Evolutionary conservation across 2,329 filamentous ascomycete genomes (phyloP).

Genomic region (Cercospora sesami): DNA sequence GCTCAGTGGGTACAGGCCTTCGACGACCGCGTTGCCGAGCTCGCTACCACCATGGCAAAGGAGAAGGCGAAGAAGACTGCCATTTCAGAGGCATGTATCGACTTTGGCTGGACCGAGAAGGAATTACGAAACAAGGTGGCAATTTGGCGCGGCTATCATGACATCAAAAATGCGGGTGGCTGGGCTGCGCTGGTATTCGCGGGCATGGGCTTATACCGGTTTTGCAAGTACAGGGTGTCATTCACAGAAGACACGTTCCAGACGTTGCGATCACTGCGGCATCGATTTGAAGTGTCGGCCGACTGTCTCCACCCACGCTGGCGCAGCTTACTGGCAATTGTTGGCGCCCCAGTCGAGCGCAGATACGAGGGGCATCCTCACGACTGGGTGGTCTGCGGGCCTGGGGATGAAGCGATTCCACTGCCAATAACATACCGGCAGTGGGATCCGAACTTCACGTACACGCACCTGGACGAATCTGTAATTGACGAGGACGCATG

Average conservation of each 20-base stretch:
- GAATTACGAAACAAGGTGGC: conserved; percentile 56
- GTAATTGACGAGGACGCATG: conserved; percentile 52
- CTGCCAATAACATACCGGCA: conserved; percentile 51
- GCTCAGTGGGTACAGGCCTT: conserved; percentile 59
- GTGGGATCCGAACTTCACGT: conserved; percentile 51
- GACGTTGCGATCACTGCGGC: conserved; percentile 47
- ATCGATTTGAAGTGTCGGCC: conserved; percentile 45
- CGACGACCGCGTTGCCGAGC: conserved; percentile 51
- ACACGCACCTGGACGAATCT: conserved; percentile 53
- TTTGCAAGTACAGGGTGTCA: conserved; percentile 60
- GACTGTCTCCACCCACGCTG: conserved; percentile 43
- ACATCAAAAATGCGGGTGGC: conserved; percentile 58
- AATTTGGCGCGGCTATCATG: conserved; percentile 60
- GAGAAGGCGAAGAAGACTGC: conserved; percentile 54
- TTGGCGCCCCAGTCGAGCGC: conserved; percentile 46
- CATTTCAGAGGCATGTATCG: conserved; percentile 55
- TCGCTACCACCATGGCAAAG: conserved; percentile 35
- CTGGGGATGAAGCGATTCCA: conserved; percentile 47
- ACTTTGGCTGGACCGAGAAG: conserved; percentile 59
- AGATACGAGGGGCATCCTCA: conserved; percentile 53
- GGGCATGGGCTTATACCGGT: conserved; percentile 59
- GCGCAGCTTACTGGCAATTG: conserved; percentile 52
- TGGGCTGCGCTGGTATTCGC: conserved; percentile 59
- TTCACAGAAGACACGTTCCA: conserved; percentile 55
- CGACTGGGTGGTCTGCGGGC: conserved; percentile 52